Evolutionary conservation across 139 green algal genomes (phyloP), one percentile per base, ranked within the genome.

Genomic region (Auxenochlorella pyrenoidosa): DNA sequence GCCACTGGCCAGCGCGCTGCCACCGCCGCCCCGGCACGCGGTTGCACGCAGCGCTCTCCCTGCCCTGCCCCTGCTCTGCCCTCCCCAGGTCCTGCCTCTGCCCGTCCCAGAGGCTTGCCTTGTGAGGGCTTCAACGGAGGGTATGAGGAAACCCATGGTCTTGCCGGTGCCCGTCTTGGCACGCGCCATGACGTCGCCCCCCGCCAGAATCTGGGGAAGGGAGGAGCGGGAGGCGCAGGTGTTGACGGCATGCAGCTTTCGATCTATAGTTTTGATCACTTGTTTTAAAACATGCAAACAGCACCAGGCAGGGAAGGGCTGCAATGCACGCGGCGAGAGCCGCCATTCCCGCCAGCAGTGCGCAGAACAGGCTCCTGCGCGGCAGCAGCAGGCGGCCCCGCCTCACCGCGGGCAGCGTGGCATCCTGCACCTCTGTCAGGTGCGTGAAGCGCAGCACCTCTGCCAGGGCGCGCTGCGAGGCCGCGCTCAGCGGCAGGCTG

Each of bases 121-220:
- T 58, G 58, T 43, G 51, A 93, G 87, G 41, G 82, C 51, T 77
- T 95, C 93, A n/a, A 97, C 91, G 1, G 90, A 90, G 0, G 95
- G 95, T 21, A 98, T 93, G 4, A 96, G 83, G 78, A 97, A 98
- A 0, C 83, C 95, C 63, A 97, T 88, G 1, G 95, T 98, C 86
- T 98, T 98, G 65, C 94, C 94, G 15, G 94, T 98, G 84, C 96
- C 96, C 6, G 96, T 98, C 76, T 96, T 97, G 60, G 96, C 96
- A 83, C 96, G 97, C 38, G 91, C 93, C 44, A 98, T 89, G 5
- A 97, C 88, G 76, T 98, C 96, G 30, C 75, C 58, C 2, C 91
- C 92, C 5, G 70, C 28, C 34, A 94, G 85, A 18, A 75, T 66
- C 80, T 85, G 80, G 22, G 44, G 32, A 28, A 28, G 13, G 43